Conservation (phyloP, 257 asterid species). For the Anisodus tanguticus region DNA sequence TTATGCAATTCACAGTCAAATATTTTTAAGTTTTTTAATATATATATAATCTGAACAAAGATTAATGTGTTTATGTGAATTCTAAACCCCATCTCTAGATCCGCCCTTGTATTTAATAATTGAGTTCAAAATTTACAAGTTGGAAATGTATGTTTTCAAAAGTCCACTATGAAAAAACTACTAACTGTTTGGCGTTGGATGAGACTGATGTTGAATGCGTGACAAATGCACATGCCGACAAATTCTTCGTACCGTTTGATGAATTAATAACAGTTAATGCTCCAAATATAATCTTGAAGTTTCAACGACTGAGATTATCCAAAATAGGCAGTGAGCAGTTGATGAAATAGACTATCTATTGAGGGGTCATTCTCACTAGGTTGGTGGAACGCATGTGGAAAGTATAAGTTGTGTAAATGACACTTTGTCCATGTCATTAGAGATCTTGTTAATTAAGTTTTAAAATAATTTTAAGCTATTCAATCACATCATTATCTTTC, state of each 20-base stretch:
- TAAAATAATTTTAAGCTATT: constrained; percentile 29
- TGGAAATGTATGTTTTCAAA: constrained; percentile 1
- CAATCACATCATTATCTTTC: constrained; percentile 42
- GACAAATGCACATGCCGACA: constrained; percentile 18
- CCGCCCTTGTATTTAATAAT: background rate
- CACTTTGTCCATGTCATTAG: constrained; percentile 10
- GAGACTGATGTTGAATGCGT: background rate
- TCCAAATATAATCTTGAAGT: background rate
- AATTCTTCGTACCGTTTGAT: constrained; percentile 34
- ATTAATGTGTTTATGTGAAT: no score
- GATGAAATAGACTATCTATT: constrained; percentile 57
- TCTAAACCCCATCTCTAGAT: no score
- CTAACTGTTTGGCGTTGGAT: background rate
- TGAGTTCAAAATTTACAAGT: constrained; percentile 21
- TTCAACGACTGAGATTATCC: constrained; percentile 39
- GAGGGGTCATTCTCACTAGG: constrained; percentile 44
- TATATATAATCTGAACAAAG: no score
- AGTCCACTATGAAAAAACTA: background rate
- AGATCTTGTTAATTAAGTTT: background rate
- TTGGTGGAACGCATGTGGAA: constrained; percentile 45
- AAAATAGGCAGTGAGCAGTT: constrained; percentile 36
- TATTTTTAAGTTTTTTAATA: no score
- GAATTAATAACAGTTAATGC: background rate
- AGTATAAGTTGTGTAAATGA: constrained; percentile 33
- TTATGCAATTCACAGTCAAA: no score